Evolutionary conservation across 768 basidiomycete species (phyloP).

Genomic region (Ramaria sp.): DNA sequence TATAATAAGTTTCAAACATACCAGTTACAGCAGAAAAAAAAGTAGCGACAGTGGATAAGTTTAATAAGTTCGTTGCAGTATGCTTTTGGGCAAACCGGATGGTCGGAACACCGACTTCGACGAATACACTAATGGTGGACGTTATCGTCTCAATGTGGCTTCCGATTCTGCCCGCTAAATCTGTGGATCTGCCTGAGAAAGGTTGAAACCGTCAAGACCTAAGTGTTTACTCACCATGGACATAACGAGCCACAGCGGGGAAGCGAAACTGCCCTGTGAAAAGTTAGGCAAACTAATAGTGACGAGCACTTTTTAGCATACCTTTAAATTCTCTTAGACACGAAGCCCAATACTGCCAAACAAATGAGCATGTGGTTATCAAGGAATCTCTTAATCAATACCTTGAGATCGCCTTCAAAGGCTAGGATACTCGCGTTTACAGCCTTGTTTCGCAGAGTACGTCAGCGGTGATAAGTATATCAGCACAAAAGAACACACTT

Average conservation of each 20-base stretch:
- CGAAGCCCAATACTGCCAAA: slow-evolving; percentile 58
- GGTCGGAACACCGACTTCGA: slow-evolving; percentile 69
- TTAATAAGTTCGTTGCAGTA: slow-evolving; percentile 56
- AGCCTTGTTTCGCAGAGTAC: slow-evolving; percentile 39
- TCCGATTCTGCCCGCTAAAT: slow-evolving; percentile 23
- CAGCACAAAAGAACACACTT: not conserved
- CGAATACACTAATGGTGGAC: slow-evolving; percentile 57
- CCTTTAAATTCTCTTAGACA: slow-evolving; percentile 56
- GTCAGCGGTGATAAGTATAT: not conserved
- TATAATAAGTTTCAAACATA: slow-evolving; percentile 24
- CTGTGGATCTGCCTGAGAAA: slow-evolving; percentile 44
- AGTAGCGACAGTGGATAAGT: slow-evolving; percentile 66
- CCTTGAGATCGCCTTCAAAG: slow-evolving; percentile 62
- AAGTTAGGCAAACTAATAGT: slow-evolving; percentile 4
- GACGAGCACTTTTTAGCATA: slow-evolving; percentile 15
- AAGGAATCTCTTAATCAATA: slow-evolving; percentile 16
- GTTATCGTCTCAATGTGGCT: slow-evolving; percentile 64
- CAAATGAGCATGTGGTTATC: not conserved
- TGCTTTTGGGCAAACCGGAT: slow-evolving; percentile 71
- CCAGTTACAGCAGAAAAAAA: slow-evolving; percentile 72
- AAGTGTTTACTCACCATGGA: slow-evolving; percentile 30
- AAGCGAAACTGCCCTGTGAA: slow-evolving; percentile 55
- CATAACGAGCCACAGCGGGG: slow-evolving; percentile 61
- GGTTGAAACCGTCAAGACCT: slow-evolving; percentile 30
- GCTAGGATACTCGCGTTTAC: slow-evolving; percentile 55